Evolutionary conservation across 2,329 filamentous ascomycete species (phyloP), one percentile per base, ranked within the genome.

Genomic region (Arachnomyces sp.): DNA sequence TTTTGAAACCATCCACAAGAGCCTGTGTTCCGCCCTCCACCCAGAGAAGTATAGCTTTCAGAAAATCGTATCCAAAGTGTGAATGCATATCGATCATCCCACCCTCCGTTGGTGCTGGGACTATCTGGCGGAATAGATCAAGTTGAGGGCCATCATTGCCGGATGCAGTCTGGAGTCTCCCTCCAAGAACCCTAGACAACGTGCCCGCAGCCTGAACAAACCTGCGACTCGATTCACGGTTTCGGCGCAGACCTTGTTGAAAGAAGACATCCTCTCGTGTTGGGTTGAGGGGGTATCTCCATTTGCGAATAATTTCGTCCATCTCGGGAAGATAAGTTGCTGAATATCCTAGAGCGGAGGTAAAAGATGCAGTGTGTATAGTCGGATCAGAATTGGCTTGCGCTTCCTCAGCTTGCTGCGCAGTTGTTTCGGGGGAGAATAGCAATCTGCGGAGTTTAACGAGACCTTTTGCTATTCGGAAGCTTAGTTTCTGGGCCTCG

Each of bases 181-280:
- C 75, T 15, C 74, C 76, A n/a, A 82, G 60, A 1, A 71, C 68
- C 37, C 72, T 64, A 12, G 76, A 66, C 13, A 82, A 57, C 3
- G 73, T 75, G 17, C 77, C 79, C 29, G 75, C 67, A 32, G 75
- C 77, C 57, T 82, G 79, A 2, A 80, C 72, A 52, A 81, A 82
- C 42, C 77, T 69, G 54, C 74, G 72, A 25, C 71, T 66, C 13
- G 73, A 66, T 45, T 75, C 72, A 30, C 78, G 72, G 46, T 74
- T 68, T 21, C 68, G 67, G 25, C 77, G 73, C 16, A 80, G 62
- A 7, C 70, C 71, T 47, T 74, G 72, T 49, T 82, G 75, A 5
- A 75, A 54, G 8, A 61, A 53, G 8, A 81, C 70, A 30, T 75
- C 69, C 15, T 74, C 67, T 2, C 61, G 57, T 8, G 62, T 59